phyloP scores from a whole-genome alignment of 495 filamentous ascomycete genomes.

The Acidiella bohemica region DNA sequence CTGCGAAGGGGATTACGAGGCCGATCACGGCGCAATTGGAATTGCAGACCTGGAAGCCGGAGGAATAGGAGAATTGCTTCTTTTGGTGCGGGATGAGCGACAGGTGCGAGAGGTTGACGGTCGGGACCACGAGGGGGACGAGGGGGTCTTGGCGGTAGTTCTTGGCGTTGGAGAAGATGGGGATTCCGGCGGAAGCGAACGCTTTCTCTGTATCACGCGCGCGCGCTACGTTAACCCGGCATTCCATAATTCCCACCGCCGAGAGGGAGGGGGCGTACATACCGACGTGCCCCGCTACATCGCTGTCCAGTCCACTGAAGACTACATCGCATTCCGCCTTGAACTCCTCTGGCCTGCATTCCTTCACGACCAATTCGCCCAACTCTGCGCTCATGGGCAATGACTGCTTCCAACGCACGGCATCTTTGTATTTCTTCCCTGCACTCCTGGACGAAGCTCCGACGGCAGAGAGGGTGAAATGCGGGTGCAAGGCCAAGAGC shows the following conservation, averaged over 20 bases:
- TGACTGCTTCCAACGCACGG: constrained; percentile 33
- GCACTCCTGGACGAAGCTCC: constrained; percentile 31
- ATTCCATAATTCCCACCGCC: too few species aligned
- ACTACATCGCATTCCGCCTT: constrained; percentile 30
- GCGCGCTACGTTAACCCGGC: not conserved
- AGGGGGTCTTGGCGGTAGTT: constrained; percentile 33
- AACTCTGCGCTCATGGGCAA: constrained; percentile 30
- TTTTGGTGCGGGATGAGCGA: constrained; percentile 30
- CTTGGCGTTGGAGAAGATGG: constrained; percentile 34
- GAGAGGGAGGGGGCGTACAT: too few species aligned
- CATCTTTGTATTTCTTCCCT: constrained; percentile 34
- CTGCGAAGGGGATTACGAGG: constrained; percentile 33
- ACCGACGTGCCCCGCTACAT: constrained; percentile 34
- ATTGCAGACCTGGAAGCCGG: constrained; percentile 35
- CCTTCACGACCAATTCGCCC: constrained; percentile 30
- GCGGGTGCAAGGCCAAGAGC: constrained; percentile 31
- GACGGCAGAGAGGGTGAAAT: constrained; percentile 30
- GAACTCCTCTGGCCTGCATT: constrained; percentile 30
- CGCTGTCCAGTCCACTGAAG: constrained; percentile 34
- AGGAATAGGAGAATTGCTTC: constrained; percentile 23
- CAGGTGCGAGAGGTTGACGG: constrained; percentile 31
- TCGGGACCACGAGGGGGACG: constrained; percentile 34
- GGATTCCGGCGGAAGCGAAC: constrained; percentile 30
- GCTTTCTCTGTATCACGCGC: constrained; percentile 33
- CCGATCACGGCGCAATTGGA: constrained; percentile 36